Conservation (phyloP, 2,329 filamentous ascomycete species). For the Scorias spongiosa region DNA sequence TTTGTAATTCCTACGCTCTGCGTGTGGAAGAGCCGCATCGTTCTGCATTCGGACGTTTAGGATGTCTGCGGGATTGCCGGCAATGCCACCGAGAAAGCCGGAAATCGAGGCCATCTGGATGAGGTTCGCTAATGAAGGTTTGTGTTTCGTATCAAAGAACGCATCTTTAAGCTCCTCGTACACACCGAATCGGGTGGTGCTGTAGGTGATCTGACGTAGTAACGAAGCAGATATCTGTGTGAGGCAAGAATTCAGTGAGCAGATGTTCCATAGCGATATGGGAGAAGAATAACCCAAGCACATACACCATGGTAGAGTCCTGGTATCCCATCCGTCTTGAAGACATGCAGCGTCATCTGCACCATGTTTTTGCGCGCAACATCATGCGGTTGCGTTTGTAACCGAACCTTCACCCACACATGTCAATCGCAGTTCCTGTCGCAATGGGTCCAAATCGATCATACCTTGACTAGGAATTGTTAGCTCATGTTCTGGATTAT, state of each 20-base stretch:
- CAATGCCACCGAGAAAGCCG: constrained; percentile 76
- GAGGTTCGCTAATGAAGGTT: constrained; percentile 54
- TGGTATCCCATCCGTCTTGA: constrained; percentile 56
- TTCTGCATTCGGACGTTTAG: constrained; percentile 98
- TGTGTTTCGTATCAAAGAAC: constrained; percentile 35
- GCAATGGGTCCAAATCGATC: constrained; percentile 2
- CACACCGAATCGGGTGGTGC: constrained; percentile 86
- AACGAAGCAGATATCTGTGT: constrained; percentile 71
- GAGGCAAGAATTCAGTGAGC: not conserved
- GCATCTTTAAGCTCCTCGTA: constrained; percentile 83
- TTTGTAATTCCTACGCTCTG: constrained; percentile 71
- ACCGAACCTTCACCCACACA: constrained; percentile 47
- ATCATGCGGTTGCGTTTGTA: constrained; percentile 68
- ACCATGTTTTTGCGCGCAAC: constrained; percentile 62
- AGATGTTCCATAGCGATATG: not conserved
- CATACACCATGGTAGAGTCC: constrained; percentile 72
- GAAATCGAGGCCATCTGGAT: constrained; percentile 69
- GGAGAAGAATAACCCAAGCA: not conserved
- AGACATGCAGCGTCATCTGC: constrained; percentile 70
- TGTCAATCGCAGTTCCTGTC: constrained; percentile 8
- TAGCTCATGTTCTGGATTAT: not conserved
- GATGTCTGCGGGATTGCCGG: constrained; percentile 89
- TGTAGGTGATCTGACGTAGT: constrained; percentile 84
- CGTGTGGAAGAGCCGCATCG: constrained; percentile 58
- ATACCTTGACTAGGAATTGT: constrained; percentile 28